Base-by-base conservation (phyloP, 2,329 filamentous ascomycete genomes). In the Taxawa tesnikishii region DNA sequence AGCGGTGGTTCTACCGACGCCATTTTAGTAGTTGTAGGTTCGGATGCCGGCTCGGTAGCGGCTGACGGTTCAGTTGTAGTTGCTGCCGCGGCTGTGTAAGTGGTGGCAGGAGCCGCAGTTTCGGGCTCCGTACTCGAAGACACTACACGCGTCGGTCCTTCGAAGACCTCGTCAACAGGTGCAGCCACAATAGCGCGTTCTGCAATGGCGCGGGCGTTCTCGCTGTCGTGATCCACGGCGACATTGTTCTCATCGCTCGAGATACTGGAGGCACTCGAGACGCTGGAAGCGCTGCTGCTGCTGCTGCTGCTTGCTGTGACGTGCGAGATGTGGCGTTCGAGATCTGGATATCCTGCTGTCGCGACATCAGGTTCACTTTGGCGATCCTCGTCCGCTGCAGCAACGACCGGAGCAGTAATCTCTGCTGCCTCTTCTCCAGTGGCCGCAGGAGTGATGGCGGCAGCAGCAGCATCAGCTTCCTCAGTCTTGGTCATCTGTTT, bases 401-500 rank as follows among this genome's bases (percentile, higher is more conserved):
- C n/a, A n/a, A 23, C 19, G n/a, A 23, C 19, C 19, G 19, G 8
- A n/a, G 15, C 16, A 13, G 12, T 26, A 10, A 28, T 21, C n/a
- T 27, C 19, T 6, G 26, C 19, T 9, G 31, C 17, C 9, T 12
- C 21, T 7, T 25, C 13, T 15, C 15, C 17, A 4, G 11, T 19
- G 10, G 33, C 28, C 14, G 21, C 33, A 13, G 36, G 34, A 12
- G 36, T 35, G 12, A 28, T 27, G 25, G 32, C 38, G 19, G 38
- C 37, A 23, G 39, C 36, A 21, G 35, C 18, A 13, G 35, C 32
- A 7, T 26, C 34, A 6, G 36, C 36, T 25, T 37, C 41, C 11
- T 38, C 39, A 7, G 48, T 44, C 32, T 40, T 42, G 28, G 50
- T 46, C 17, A 47, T 43, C 26, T 60, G 55, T 32, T 52, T 56